Conservation (phyloP, 1,284 basidiomycete genomes). For the Mycena sp. region DNA sequence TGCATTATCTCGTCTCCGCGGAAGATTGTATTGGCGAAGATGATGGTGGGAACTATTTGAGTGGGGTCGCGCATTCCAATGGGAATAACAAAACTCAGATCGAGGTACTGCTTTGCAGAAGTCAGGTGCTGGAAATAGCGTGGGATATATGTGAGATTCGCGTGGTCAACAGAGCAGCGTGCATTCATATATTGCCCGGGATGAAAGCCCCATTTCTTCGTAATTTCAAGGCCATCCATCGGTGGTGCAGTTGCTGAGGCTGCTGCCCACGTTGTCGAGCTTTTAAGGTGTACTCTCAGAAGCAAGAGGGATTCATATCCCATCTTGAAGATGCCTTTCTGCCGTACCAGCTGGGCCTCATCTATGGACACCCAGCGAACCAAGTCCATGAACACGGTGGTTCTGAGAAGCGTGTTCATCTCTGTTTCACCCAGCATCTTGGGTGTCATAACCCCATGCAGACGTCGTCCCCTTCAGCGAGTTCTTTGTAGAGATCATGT, state of each 20-base stretch:
- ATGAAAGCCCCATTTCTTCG: constrained; percentile 22
- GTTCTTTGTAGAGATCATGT: constrained; percentile 21
- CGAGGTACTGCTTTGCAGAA: constrained; percentile 19
- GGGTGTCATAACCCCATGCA: constrained; percentile 27
- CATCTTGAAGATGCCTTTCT: constrained; percentile 11
- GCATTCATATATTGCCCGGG: constrained; percentile 24
- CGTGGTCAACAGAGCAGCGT: constrained; percentile 30
- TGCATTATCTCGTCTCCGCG: constrained; percentile 16
- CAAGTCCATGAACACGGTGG: background rate
- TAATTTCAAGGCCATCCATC: constrained; percentile 5
- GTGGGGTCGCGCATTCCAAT: background rate
- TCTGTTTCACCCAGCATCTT: constrained; percentile 19
- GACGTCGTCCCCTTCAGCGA: constrained; percentile 2
- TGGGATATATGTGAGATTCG: constrained; percentile 32
- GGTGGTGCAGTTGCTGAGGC: constrained; percentile 30
- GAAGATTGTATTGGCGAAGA: constrained; percentile 18
- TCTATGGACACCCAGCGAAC: constrained; percentile 29
- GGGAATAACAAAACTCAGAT: constrained; percentile 28
- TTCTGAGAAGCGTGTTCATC: constrained; percentile 9
- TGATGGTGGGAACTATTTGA: constrained; percentile 15
- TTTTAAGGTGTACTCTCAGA: constrained; percentile 29
- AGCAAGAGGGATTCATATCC: constrained; percentile 3
- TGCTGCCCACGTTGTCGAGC: constrained; percentile 27
- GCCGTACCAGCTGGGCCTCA: constrained; percentile 22
- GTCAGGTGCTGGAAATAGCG: constrained; percentile 28